Percentiles rank a stretch among this genome's conserved stretches.
phyloP scores from a whole-genome alignment of 2,329 filamentous ascomycete species.

The Colletotrichum theobromicola region DNA sequence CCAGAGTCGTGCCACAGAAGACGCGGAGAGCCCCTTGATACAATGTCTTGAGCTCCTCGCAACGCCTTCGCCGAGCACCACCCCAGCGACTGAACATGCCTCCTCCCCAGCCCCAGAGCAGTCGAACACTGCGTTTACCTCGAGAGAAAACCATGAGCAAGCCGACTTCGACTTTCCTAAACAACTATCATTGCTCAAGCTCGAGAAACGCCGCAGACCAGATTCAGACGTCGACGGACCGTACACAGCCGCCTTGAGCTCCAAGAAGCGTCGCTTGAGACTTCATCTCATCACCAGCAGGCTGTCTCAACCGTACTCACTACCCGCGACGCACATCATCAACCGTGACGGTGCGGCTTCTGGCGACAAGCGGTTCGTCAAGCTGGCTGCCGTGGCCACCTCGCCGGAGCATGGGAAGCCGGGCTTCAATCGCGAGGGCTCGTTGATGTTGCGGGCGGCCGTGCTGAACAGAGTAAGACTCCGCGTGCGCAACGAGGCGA shows the following conservation, averaged over 20 bases:
- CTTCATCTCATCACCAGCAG: slow-evolving; percentile 71
- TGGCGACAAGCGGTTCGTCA: slow-evolving; percentile 54
- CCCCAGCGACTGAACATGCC: not conserved
- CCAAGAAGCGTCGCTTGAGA: slow-evolving; percentile 72
- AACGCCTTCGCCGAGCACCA: not conserved
- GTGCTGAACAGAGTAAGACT: slow-evolving; percentile 67
- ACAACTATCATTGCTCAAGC: not conserved
- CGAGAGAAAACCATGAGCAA: not conserved
- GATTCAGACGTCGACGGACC: slow-evolving; percentile 65
- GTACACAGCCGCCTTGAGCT: slow-evolving; percentile 51
- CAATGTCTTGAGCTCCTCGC: not conserved
- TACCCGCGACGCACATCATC: slow-evolving; percentile 72
- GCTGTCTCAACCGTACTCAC: slow-evolving; percentile 72
- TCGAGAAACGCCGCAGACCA: slow-evolving; percentile 38
- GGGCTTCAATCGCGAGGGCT: slow-evolving; percentile 50
- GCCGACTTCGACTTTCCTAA: not conserved
- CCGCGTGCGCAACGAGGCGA: slow-evolving; percentile 45
- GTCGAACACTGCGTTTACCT: not conserved
- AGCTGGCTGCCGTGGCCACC: slow-evolving; percentile 42
- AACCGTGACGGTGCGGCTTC: slow-evolving; percentile 57
- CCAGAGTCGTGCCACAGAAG: not conserved
- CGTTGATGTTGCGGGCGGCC: slow-evolving; percentile 67
- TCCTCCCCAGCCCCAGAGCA: not conserved
- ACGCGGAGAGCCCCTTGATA: not conserved
- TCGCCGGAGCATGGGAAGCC: slow-evolving; percentile 39